phyloP scores from a whole-genome alignment of 2,329 filamentous ascomycete genomes.

The Macrophomina tecta region DNA sequence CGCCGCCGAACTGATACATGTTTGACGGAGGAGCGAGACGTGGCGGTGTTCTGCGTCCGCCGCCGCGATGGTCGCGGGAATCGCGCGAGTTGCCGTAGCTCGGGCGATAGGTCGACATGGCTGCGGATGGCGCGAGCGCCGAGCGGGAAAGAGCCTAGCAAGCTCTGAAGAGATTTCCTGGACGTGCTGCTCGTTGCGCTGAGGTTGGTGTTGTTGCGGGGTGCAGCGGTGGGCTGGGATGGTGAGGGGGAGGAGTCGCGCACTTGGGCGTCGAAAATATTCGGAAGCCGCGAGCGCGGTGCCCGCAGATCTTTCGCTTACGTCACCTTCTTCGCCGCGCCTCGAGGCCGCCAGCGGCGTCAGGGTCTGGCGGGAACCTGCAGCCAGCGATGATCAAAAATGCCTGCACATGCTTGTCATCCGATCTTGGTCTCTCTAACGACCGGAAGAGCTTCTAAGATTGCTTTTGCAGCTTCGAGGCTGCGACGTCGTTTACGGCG shows the following conservation, averaged over 20 bases:
- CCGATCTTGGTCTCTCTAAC: neutral
- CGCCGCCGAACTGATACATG: slow-evolving; percentile 29
- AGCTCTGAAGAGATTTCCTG: neutral
- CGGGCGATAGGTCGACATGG: slow-evolving; percentile 28
- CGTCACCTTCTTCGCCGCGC: slow-evolving; percentile 23
- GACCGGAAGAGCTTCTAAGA: neutral
- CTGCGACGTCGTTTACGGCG: too few relatives aligned
- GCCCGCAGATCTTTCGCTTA: slow-evolving; percentile 24
- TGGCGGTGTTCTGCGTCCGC: slow-evolving; percentile 24
- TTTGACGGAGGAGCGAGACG: slow-evolving; percentile 13
- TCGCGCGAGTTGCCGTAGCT: slow-evolving; percentile 21
- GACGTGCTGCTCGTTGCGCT: neutral
- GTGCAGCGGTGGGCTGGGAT: slow-evolving; percentile 1
- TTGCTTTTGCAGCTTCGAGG: too few relatives aligned
- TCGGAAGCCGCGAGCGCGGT: slow-evolving; percentile 15
- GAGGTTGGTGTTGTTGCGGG: neutral
- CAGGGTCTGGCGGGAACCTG: neutral
- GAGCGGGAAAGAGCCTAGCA: neutral
- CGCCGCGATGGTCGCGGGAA: slow-evolving; percentile 21
- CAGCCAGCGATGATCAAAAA: neutral
- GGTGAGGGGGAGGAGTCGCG: slow-evolving; percentile 4
- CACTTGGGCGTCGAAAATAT: slow-evolving; percentile 25
- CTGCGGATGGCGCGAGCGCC: neutral
- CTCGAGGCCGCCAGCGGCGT: slow-evolving; percentile 8
- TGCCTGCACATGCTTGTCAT: neutral